Evolutionary conservation across 192 early-diverging fungal genomes (phyloP), one percentile per base, ranked within the genome.

Genomic region (Backusella psychrophila): DNA sequence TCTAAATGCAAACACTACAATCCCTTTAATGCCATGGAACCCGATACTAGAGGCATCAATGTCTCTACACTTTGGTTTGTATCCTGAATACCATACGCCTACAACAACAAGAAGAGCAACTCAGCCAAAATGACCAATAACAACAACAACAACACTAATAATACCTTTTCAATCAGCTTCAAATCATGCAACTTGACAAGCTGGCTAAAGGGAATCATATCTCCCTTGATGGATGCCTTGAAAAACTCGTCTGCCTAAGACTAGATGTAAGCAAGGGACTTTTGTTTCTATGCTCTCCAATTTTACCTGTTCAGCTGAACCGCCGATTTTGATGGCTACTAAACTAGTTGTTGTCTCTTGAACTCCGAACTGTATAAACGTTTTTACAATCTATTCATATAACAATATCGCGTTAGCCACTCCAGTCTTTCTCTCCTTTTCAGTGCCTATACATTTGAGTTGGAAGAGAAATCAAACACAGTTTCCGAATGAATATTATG

Each of bases 401-500:
- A 33, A 33, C 3, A 33, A 49, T 65, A 39, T 6, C 19, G 5
- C 0, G 23, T 15, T 44, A 44, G 23, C 15, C 5, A 46, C 29
- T 9, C 17, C 3, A n/a, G 17, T 68, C 35, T 1, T 44, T 21
- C 21, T 21, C n/a, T 9, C 1, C 8, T 6, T 9, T 2, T 56
- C n/a, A 6, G 53, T 6, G 42, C 39, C 59, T 83, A 39, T 88
- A 89, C 89, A 66, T 88, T 87, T 52, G 79, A 84, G 15, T 82
- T 79, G 4, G 88, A 82, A 1, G 88, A 88, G 67, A 91, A 83
- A 52, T 84, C 82, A 66, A 88, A 91, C 15, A 89, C 85, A 66
- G 89, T 85, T 78, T 91, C 89, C 9, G 88, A 88, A 76, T 84
- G 80, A 12, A 91, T 65, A 53, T 83, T 85, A 66, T 86, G 83